Evolutionary conservation across 1,284 basidiomycete species (phyloP).

Genomic region (Sporisorium sorghi): DNA sequence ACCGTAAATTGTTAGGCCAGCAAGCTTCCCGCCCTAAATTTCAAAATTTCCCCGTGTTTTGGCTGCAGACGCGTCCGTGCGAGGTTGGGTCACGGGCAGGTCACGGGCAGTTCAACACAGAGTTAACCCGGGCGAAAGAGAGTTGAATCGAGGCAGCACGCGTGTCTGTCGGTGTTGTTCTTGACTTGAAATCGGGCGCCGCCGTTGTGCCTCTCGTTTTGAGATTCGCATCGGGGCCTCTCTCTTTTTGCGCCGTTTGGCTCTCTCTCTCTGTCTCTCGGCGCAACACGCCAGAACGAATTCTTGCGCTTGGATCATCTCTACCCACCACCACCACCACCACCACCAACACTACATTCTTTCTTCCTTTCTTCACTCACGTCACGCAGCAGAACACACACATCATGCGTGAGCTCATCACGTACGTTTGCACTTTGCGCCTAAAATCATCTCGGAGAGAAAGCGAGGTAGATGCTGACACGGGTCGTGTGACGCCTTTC

Average conservation of each 20-base stretch:
- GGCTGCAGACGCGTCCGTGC: too few species aligned
- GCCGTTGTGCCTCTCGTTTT: too few species aligned
- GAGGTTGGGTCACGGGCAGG: too few species aligned
- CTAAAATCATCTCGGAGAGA: too few species aligned
- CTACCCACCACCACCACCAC: background rate
- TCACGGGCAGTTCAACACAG: too few species aligned
- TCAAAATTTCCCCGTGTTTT: too few species aligned
- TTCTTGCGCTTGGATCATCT: slow-evolving; percentile 32
- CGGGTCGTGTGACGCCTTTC: background rate
- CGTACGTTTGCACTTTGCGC: slow-evolving; percentile 10
- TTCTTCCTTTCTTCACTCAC: background rate
- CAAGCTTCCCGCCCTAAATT: too few species aligned
- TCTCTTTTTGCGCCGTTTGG: too few species aligned
- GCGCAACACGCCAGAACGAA: background rate
- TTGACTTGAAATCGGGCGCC: too few species aligned
- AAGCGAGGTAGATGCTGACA: slow-evolving; percentile 1
- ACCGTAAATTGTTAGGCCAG: too few species aligned
- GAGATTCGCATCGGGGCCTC: slow-evolving; percentile 5
- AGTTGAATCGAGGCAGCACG: slow-evolving; percentile 4
- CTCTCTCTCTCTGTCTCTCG: background rate
- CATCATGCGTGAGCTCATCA: slow-evolving; percentile 54
- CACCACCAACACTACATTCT: slow-evolving; percentile 15
- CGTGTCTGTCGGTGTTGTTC: slow-evolving; percentile 15
- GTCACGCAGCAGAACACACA: background rate
- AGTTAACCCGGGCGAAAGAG: too few species aligned